Evolutionary conservation across 2,329 filamentous ascomycete species (phyloP), one percentile per base, ranked within the genome.

Genomic region (Fusarium devonianum): DNA sequence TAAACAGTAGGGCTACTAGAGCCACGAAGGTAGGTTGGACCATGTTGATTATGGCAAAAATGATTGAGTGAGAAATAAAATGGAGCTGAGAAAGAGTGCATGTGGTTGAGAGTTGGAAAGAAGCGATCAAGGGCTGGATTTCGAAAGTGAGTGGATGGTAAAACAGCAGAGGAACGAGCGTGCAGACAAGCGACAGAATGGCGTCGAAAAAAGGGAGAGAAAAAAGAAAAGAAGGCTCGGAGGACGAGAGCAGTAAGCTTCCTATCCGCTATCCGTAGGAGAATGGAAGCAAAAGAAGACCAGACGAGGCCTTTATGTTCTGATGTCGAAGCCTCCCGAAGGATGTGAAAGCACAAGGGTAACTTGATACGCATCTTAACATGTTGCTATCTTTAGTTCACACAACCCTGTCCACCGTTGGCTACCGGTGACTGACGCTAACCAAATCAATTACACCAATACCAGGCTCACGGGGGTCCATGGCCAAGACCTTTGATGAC

Each of bases 1-100:
- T 22, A 18, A 56, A 21, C 33, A 56, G 16, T 16, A 56, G 21
- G 50, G 52, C 52, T 56, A 30, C 46, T 34, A 56, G 52, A 47
- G 53, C 53, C 53, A 56, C 10, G n/a, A 50, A 39, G 12, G 48
- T 28, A 22, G 35, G 2, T 21, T 47, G 46, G 16, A 56, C 40
- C 53, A 56, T 56, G 2, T 13, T 39, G 21, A 14, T 21, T 37
- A 17, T 14, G 11, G 10, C 2, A 5, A 36, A 9, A 5, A 22
- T 6, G 21, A 22, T 22, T 30, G 12, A 30, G 5, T n/a, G 14
- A 30, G 28, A 26, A 8, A 30, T 30, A n/a, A 30, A 30, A 12
- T 7, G 6, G 28, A 16, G 28, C 14, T 30, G 6, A n/a, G 12
- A 16, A 30, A 30, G 28, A 30, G 28, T 16, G 28, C 12, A 30